phyloP scores from a whole-genome alignment of 1,139 yeast species.

The Magnusiomyces sp. region DNA sequence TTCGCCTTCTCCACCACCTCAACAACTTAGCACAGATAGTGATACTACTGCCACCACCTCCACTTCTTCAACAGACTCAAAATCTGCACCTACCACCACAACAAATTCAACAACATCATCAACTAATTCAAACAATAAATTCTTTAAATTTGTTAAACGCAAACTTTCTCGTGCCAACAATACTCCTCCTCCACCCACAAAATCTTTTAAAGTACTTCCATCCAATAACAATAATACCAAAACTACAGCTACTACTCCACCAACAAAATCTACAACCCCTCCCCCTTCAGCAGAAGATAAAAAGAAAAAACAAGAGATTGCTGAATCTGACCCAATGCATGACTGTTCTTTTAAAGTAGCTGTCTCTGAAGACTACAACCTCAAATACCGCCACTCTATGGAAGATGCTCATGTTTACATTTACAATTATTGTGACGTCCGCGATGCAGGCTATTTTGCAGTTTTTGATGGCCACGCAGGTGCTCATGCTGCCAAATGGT shows the following conservation, averaged over 20 bases:
- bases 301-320: not conserved
- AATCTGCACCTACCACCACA: not conserved
- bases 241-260: not conserved
- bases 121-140: not conserved
- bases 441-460: constrained; percentile 95
- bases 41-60: not conserved
- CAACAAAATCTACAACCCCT: not conserved
- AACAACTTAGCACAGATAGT: not conserved
- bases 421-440: constrained; percentile 79
- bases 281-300: not conserved
- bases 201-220: not conserved
- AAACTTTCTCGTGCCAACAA: not conserved
- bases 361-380: constrained; percentile 80
- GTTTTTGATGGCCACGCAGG: constrained; percentile 99
- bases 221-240: not conserved
- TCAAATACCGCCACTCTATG: constrained; percentile 79
- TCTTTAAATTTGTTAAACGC: not conserved
- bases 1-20: not conserved
- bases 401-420: constrained; percentile 95
- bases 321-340: constrained; percentile 2
- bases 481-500: constrained; percentile 86
- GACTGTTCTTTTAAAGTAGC: constrained; percentile 49
- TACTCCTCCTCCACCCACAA: not conserved
- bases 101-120: not conserved
- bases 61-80: not conserved